phyloP scores from a whole-genome alignment of 2,329 filamentous ascomycete genomes.

The Emericellopsis atlantica region DNA sequence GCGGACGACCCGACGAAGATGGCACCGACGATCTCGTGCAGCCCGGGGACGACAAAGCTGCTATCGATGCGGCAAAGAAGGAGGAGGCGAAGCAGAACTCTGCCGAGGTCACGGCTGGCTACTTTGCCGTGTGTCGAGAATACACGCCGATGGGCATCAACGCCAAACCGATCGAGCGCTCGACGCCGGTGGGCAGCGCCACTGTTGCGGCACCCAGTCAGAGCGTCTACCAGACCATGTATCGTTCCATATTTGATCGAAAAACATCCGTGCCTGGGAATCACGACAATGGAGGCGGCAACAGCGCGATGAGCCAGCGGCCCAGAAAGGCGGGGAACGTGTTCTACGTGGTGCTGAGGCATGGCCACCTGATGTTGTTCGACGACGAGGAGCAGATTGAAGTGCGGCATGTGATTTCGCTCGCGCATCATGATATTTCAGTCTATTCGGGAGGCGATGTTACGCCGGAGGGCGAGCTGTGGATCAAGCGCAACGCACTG shows the following conservation, averaged over 20 bases:
- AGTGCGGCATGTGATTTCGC: slow-evolving; percentile 88
- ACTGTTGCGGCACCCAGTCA: slow-evolving; percentile 70
- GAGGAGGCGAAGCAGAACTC: slow-evolving; percentile 40
- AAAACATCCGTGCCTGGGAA: slow-evolving; percentile 30
- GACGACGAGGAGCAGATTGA: slow-evolving; percentile 92
- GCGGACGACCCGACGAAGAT: slow-evolving; percentile 5
- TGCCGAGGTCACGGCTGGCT: slow-evolving; percentile 68
- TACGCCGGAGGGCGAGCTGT: slow-evolving; percentile 85
- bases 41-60: slow-evolving; percentile 51
- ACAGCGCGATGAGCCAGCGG: slow-evolving; percentile 33
- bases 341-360: slow-evolving; percentile 85
- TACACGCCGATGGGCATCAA: slow-evolving; percentile 87
- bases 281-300: slow-evolving; percentile 22
- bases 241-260: slow-evolving; percentile 86
- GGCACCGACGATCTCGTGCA: slow-evolving; percentile 26
- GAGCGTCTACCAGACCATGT: slow-evolving; percentile 97
- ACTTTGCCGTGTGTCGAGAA: slow-evolving; percentile 90
- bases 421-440: slow-evolving; percentile 75
- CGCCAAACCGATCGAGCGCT: slow-evolving; percentile 80
- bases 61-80: slow-evolving; percentile 48
- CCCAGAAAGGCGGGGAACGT: slow-evolving; percentile 67
- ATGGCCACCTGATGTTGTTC: slow-evolving; percentile 94
- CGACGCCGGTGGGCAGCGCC: slow-evolving; percentile 63
- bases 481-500: slow-evolving; percentile 88
- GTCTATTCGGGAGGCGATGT: slow-evolving; percentile 68